Evolutionary conservation across 768 basidiomycete species (phyloP).

Genomic region (Tephrocybe sp.): DNA sequence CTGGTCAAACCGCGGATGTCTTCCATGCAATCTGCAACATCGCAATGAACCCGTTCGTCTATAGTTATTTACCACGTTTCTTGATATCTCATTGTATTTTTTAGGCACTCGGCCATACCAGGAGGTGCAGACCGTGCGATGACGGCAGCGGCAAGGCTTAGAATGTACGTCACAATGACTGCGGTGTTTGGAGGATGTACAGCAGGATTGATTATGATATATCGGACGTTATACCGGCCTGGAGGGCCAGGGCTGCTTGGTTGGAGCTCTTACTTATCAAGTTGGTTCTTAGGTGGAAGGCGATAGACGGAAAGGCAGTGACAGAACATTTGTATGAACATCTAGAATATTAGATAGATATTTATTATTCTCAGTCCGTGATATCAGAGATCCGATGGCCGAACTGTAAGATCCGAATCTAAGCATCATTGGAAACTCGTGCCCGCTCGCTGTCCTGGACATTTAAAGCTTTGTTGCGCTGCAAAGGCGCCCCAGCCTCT

Average conservation of each 20-base stretch:
- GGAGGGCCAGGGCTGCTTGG: slow-evolving; percentile 50
- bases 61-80: not conserved
- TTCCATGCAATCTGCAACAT: slow-evolving; percentile 84
- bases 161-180: slow-evolving; percentile 71
- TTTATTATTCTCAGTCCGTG: not conserved
- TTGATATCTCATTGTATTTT: not conserved
- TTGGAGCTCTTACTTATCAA: slow-evolving; percentile 63
- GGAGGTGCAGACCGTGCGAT: slow-evolving; percentile 82
- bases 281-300: slow-evolving; percentile 65
- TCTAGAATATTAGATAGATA: slow-evolving; percentile 16
- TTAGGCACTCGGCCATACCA: slow-evolving; percentile 67
- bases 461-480: slow-evolving; percentile 19
- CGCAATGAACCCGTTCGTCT: slow-evolving; percentile 83
- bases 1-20: slow-evolving; percentile 81
- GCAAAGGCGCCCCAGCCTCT: slow-evolving; percentile 15
- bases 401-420: slow-evolving; percentile 49
- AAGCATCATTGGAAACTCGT: slow-evolving; percentile 30
- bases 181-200: slow-evolving; percentile 74
- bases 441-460: slow-evolving; percentile 19
- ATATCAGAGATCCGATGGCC: slow-evolving; percentile 29
- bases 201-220: slow-evolving; percentile 69
- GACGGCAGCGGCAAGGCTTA: slow-evolving; percentile 65
- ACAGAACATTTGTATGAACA: slow-evolving; percentile 13
- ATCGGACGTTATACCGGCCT: slow-evolving; percentile 67
- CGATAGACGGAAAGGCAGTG: no score